Evolutionary conservation across 345 rosid genomes (phyloP), one percentile per base, ranked within the genome.

Genomic region (Eucalyptus dawsonii): DNA sequence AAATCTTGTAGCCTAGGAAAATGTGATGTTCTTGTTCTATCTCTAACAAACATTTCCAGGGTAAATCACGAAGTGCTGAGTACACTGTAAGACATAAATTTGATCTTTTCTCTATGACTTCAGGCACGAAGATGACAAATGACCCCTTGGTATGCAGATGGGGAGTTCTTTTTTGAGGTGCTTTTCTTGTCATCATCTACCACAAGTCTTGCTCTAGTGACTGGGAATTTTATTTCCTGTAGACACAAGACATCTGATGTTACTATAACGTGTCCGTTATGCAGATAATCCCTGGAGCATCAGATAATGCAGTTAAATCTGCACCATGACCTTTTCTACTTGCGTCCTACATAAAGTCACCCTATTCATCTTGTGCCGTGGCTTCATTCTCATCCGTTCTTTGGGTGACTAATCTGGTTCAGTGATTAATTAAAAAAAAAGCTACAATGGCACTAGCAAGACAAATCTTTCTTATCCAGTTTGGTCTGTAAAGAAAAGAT

Each of bases 31-130:
- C 65, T 24, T 83, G 37, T 54, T 76, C 40, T 42, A 19, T 69
- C 88, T 65, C 86, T 25, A 9, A 9, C 58, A 31, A 42, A 50
- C 62, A 31, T 83, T 45, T 88, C 34, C 88, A 93, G 95, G 95
- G 92, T 89, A 92, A 90, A 87, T 88, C 90, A 72, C 88, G 69
- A 47, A 88, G 90, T 88, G 58, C 87, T 22, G 80, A 34, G 49
- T 91, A 83, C 86, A 24, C 54, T 50, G n/a, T 87, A 16, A 24
- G 87, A 67, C 87, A 62, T 60, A 90, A 83, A 87, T 49, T 29
- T 56, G 93, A 88, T 76, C 67, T 58, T 80, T 83, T 62, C 88
- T 88, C 89, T 31, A 67, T 81, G 51, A 90, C 89, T 27, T 90
- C 80, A 4, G 49, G 80, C 87, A 80, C 76, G 21, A 80, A 50